These are phyloP conservation scores for Peronosclerospora sorghi DNA, from an alignment of 352 stramenopile species.

Conservation along the genomic window DNA sequence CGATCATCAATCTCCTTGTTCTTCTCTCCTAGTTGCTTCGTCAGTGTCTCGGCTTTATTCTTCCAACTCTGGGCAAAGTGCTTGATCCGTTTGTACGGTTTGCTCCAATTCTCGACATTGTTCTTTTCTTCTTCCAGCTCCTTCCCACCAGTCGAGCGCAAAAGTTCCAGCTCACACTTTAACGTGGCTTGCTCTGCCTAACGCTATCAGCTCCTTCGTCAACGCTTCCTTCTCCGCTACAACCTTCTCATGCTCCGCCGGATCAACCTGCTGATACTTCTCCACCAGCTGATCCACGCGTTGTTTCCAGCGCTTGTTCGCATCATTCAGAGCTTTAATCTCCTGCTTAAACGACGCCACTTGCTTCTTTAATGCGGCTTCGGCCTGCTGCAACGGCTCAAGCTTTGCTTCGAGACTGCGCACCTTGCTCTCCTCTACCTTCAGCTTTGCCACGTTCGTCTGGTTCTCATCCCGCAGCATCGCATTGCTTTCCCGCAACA, in stretches of 20 bases:
- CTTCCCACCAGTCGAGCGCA: constrained; percentile 35
- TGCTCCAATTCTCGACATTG: constrained; percentile 55
- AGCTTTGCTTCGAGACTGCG: constrained; percentile 39
- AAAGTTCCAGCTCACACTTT: constrained; percentile 35
- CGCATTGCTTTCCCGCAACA: constrained; percentile 72
- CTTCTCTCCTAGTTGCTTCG: constrained; percentile 56
- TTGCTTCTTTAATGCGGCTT: constrained; percentile 34
- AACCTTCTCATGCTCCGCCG: constrained; percentile 58
- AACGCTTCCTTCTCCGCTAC: constrained; percentile 52
- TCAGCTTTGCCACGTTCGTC: constrained; percentile 38
- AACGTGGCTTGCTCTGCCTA: constrained; percentile 32
- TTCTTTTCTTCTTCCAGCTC: constrained; percentile 50
- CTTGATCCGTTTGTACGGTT: constrained; percentile 74
- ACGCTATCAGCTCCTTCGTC: too few species aligned
- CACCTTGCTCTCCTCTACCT: constrained; percentile 39
- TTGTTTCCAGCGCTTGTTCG: constrained; percentile 69
- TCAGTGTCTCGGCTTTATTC: constrained; percentile 54
- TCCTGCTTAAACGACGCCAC: constrained; percentile 53
- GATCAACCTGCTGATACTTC: constrained; percentile 76
- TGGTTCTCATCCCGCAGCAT: constrained; percentile 64
- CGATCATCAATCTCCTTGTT: constrained; percentile 53
- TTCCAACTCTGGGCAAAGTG: constrained; percentile 78
- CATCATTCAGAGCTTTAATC: constrained; percentile 37
- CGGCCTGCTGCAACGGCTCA: constrained; percentile 32
- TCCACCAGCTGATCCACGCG: constrained; percentile 72